Conservation (phyloP, 2,329 filamentous ascomycete species). For the Aspergillus jensenii region DNA sequence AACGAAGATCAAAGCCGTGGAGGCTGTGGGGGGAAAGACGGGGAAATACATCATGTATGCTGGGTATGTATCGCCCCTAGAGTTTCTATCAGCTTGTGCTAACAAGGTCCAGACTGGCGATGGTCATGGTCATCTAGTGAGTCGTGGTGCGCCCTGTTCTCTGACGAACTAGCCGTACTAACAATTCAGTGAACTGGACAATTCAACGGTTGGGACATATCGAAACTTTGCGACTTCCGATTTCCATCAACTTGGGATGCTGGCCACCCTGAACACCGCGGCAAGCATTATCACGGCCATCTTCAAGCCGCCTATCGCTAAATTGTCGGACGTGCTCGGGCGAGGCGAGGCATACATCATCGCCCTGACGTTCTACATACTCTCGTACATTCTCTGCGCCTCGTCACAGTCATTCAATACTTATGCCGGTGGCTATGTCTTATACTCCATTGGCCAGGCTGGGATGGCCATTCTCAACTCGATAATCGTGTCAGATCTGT, state of each 20-base stretch:
- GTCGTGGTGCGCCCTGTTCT: neutral
- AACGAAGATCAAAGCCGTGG: constrained; percentile 30
- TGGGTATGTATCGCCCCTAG: constrained; percentile 19
- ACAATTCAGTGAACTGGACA: constrained; percentile 34
- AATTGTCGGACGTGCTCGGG: constrained; percentile 45
- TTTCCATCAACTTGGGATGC: constrained; percentile 37
- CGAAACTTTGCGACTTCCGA: constrained; percentile 43
- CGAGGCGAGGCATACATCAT: constrained; percentile 40
- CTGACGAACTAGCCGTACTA: neutral
- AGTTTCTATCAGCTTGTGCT: neutral
- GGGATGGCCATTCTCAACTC: constrained; percentile 43
- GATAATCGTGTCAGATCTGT: constrained; percentile 45
- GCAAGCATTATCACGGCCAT: constrained; percentile 41
- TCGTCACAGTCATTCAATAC: constrained; percentile 34
- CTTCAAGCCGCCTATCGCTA: constrained; percentile 44
- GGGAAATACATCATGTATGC: constrained; percentile 30
- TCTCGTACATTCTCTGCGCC: constrained; percentile 41
- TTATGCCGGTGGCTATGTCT: constrained; percentile 39
- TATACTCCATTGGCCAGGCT: constrained; percentile 39
- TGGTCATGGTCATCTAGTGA: constrained; percentile 34
- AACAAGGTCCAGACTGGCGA: constrained; percentile 22
- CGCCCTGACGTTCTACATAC: constrained; percentile 35
- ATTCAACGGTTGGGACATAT: constrained; percentile 40
- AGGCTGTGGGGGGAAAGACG: constrained; percentile 30
- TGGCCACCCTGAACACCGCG: constrained; percentile 38